Base-by-base conservation (phyloP, 2,329 filamentous ascomycete genomes). In the Purpureocillium takamizusanense region DNA sequence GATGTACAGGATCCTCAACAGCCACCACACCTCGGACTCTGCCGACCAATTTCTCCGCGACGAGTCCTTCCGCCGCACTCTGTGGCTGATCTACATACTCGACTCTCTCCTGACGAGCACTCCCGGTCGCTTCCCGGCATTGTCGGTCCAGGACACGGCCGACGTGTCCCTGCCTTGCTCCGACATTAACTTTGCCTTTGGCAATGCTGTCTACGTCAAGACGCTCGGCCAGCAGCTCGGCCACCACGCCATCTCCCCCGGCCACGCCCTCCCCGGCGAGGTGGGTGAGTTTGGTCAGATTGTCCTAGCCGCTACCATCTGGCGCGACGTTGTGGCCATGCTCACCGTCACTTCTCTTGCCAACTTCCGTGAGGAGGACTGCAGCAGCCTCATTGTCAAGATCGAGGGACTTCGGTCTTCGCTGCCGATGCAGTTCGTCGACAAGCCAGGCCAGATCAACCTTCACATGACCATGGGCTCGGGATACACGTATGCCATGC, bases 381-480 rank as follows among this genome's bases (percentile, higher is more conserved):
- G 73, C 50, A 53, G 58, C 9, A 61, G 61, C 11, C 60, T 78
- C 4, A 68, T 76, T 46, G 62, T 57, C 17, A 72, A 74, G 39
- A 76, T 79, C 41, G 73, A 78, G 27, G 57, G 61, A 8, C 69
- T 78, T 10, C 70, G 74, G 25, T 63, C 62, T 43, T 69, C 69
- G 2, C 56, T 78, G 33, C 74, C 75, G 1, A 69, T 74, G 61
- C 74, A 78, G 54, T 77, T 75, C 40, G 64, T 74, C 44, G 75
- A 79, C 50, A 78, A 78, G 57, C 70, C 72, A 0, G 72, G 70
- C 30, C 74, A 79, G 56, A 74, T 78, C 51, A 74, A 70, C 49
- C 61, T 78, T 5, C 75, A 79, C 54, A 76, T 79, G 51, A 78
- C 75, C 15, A 78, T 78, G 75, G 75, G 75, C 28, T 77, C 74